Percentiles rank a stretch among this genome's conserved stretches.
Conservation (phyloP, 345 rosid species). For the Syzygium aqueum region DNA sequence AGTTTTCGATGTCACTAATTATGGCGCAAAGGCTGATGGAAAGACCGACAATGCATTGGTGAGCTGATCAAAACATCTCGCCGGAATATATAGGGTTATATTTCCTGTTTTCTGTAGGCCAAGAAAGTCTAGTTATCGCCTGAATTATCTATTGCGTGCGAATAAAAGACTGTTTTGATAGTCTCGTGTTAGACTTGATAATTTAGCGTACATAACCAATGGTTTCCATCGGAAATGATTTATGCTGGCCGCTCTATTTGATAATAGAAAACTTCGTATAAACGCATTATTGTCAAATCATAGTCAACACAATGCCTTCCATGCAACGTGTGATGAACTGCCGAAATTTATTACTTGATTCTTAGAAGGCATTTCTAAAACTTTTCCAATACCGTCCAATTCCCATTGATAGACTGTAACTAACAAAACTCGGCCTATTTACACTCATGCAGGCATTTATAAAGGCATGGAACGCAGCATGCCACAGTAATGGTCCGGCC, state of each 20-base stretch:
- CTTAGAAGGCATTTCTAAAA: not conserved
- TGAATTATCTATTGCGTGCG: not conserved
- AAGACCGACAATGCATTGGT: slow-evolving; percentile 24
- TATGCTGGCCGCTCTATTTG: not conserved
- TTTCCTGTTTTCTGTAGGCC: not conserved
- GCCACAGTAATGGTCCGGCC: slow-evolving; percentile 27
- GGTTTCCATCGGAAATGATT: not conserved
- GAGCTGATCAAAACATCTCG: not conserved
- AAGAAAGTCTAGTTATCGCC: not conserved
- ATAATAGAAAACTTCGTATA: not conserved
- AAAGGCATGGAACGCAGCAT: slow-evolving; percentile 46
- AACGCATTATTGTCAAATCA: not conserved
- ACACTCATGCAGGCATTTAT: slow-evolving; percentile 36
- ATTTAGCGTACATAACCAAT: not conserved
- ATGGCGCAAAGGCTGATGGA: slow-evolving; percentile 36
- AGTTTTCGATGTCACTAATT: slow-evolving; percentile 29
- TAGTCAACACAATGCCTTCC: not conserved
- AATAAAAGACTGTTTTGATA: not conserved
- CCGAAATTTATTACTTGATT: not conserved
- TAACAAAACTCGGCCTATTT: not conserved
- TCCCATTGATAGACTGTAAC: not conserved
- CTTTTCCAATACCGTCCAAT: not conserved
- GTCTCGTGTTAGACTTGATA: not conserved
- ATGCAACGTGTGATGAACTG: not conserved
- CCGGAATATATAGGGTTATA: not conserved